These are phyloP conservation scores for Isatis tinctoria DNA, from an alignment of 345 rosid genomes.

Conservation along the genomic window DNA sequence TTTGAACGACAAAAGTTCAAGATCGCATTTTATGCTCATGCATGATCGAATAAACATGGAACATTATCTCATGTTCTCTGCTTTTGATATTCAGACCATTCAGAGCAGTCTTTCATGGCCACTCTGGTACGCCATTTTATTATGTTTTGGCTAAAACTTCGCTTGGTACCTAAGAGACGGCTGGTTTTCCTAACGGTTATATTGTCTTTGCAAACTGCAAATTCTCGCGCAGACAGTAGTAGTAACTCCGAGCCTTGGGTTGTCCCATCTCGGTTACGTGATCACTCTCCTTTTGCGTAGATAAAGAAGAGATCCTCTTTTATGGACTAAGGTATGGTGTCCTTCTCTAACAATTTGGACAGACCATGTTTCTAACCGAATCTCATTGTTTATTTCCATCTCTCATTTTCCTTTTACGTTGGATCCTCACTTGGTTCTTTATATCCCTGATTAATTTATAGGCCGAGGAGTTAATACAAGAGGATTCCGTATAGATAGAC, in stretches of 20 bases:
- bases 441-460: constrained; percentile 26
- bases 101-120: constrained; percentile 88
- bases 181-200: no score
- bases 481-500: constrained; percentile 88
- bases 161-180: constrained; percentile 6
- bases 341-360: not conserved
- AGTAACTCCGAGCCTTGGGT: constrained; percentile 73
- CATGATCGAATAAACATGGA: not conserved
- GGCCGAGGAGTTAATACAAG: constrained; percentile 85
- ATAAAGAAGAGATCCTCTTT: constrained; percentile 73
- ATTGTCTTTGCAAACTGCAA: no score
- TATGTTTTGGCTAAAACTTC: constrained; percentile 9
- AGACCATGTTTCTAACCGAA: not conserved
- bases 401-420: not conserved
- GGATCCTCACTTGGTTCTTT: not conserved
- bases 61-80: constrained; percentile 25
- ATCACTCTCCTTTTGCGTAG: constrained; percentile 77
- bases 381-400: not conserved
- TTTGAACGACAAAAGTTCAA: constrained; percentile 87
- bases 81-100: constrained; percentile 53
- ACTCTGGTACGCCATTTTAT: constrained; percentile 60
- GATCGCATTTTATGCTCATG: constrained; percentile 62
- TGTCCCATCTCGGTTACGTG: constrained; percentile 77
- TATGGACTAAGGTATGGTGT: constrained; percentile 74
- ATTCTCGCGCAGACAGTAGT: constrained; percentile 32